Percentiles rank a stretch among this genome's conserved stretches.
These are phyloP conservation scores for Baorangia bicolor DNA, from an alignment of 768 basidiomycete genomes.

Conservation along the genomic window DNA sequence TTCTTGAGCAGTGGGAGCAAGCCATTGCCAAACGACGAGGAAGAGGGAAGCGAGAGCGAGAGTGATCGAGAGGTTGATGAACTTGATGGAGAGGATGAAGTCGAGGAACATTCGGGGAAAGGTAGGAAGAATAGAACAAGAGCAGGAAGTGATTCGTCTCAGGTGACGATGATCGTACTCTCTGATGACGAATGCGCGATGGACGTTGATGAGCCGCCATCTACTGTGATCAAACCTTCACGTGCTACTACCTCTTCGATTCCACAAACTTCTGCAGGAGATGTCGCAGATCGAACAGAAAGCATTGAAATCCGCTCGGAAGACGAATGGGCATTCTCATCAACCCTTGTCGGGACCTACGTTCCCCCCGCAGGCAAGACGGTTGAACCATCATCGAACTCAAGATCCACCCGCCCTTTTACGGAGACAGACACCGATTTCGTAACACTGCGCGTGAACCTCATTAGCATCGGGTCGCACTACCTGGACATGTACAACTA, in stretches of 20 bases:
- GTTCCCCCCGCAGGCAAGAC: constrained; percentile 15
- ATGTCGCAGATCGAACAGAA: neutral
- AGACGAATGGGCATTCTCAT: constrained; percentile 22
- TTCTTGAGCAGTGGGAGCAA: constrained; percentile 53
- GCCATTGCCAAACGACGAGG: constrained; percentile 15
- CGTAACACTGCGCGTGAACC: constrained; percentile 21
- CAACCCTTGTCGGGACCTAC: constrained; percentile 27
- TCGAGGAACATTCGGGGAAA: neutral
- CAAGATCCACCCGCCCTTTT: neutral
- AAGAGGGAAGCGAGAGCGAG: constrained; percentile 16
- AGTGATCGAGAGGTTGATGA: constrained; percentile 20
- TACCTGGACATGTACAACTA: constrained; percentile 20
- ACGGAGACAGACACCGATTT: neutral
- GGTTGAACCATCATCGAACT: neutral
- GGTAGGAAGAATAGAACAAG: constrained; percentile 8
- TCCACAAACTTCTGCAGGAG: neutral
- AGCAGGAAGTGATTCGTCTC: constrained; percentile 15
- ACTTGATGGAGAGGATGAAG: constrained; percentile 7
- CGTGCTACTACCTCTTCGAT: neutral
- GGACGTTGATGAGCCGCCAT: constrained; percentile 23
- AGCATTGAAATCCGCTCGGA: constrained; percentile 8
- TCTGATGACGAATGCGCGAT: constrained; percentile 29
- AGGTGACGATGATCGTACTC: constrained; percentile 17
- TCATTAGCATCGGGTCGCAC: constrained; percentile 19
- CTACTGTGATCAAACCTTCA: constrained; percentile 20